Percentiles rank a stretch among this genome's conserved stretches.
phyloP scores from a whole-genome alignment of 306 rosid genomes.

The Spatholobus suberectus region DNA sequence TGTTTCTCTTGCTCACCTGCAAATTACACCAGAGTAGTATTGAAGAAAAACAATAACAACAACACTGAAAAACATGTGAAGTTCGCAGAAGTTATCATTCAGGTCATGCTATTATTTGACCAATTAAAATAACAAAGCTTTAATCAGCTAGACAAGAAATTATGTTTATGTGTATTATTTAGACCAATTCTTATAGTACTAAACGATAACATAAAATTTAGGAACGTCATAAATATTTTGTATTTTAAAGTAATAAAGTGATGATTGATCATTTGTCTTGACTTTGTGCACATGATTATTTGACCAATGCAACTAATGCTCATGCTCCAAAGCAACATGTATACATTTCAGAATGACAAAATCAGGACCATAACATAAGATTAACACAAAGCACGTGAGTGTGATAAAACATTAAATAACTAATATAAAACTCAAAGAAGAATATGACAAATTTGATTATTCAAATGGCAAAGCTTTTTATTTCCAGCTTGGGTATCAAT shows the following conservation, averaged over 20 bases:
- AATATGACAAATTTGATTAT: constrained; percentile 26
- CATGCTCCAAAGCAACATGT: constrained; percentile 28
- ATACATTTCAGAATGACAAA: constrained; percentile 17
- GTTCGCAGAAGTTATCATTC: constrained; percentile 18
- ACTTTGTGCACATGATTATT: constrained; percentile 12
- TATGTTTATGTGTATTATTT: neutral
- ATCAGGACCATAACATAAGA: constrained; percentile 21
- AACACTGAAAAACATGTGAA: constrained; percentile 23
- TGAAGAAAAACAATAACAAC: constrained; percentile 2
- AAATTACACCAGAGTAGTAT: constrained; percentile 42
- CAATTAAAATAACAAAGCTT: constrained; percentile 24
- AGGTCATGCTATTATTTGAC: constrained; percentile 24
- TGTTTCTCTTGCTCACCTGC: constrained; percentile 56
- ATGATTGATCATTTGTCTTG: constrained; percentile 21
- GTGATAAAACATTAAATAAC: constrained; percentile 10
- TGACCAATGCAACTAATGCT: constrained; percentile 34
- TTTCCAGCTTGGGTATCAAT: no score
- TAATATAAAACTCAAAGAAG: constrained; percentile 4
- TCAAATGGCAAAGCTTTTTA: neutral
- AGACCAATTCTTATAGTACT: constrained; percentile 20
- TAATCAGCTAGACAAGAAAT: neutral
- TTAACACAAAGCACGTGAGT: constrained; percentile 12
- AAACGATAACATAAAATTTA: neutral
- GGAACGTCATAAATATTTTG: neutral
- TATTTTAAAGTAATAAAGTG: neutral